Evolutionary conservation across 345 rosid genomes (phyloP).

Genomic region (Gynandropsis gynandra): DNA sequence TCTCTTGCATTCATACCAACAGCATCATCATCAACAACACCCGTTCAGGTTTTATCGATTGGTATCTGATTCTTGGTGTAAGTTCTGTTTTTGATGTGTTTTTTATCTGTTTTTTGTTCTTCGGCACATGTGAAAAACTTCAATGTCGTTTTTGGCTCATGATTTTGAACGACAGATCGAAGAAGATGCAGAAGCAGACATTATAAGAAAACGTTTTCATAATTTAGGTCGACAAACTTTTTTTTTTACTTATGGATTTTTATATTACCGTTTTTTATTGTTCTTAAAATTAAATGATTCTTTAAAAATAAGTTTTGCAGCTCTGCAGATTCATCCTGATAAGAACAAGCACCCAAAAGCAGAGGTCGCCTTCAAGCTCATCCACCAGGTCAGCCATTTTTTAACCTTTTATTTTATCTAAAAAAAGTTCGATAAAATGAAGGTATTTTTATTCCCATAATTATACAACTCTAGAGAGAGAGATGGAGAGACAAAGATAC

Average conservation of each 20-base stretch:
- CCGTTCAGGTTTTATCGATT: conserved; percentile 56
- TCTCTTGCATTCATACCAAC: conserved; percentile 47
- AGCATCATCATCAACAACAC: conserved; percentile 20
- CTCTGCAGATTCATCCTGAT: conserved; percentile 90
- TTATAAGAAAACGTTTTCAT: conserved; percentile 58
- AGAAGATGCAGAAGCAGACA: conserved; percentile 53
- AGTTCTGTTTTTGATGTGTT: conserved; percentile 16
- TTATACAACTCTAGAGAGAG: too few relatives aligned
- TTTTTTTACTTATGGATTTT: neutral
- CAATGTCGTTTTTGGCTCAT: neutral
- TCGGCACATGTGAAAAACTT: neutral
- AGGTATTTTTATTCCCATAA: too few relatives aligned
- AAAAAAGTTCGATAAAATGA: neutral
- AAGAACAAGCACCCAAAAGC: conserved; percentile 85
- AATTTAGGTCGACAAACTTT: conserved; percentile 79
- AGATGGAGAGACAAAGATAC: too few relatives aligned
- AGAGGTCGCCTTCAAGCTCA: conserved; percentile 82
- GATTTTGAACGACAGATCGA: conserved; percentile 43
- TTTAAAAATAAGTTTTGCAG: conserved; percentile 27
- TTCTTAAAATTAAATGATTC: neutral
- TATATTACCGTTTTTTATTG: neutral
- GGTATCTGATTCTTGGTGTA: conserved; percentile 86
- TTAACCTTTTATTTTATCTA: neutral
- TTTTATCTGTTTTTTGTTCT: neutral
- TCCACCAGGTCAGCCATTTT: conserved; percentile 61